A percentile compares a stretch with the other conserved stretches of the same genome.
phyloP scores from a whole-genome alignment of 2,329 filamentous ascomycete species.

The Plenodomus tracheiphilus region DNA sequence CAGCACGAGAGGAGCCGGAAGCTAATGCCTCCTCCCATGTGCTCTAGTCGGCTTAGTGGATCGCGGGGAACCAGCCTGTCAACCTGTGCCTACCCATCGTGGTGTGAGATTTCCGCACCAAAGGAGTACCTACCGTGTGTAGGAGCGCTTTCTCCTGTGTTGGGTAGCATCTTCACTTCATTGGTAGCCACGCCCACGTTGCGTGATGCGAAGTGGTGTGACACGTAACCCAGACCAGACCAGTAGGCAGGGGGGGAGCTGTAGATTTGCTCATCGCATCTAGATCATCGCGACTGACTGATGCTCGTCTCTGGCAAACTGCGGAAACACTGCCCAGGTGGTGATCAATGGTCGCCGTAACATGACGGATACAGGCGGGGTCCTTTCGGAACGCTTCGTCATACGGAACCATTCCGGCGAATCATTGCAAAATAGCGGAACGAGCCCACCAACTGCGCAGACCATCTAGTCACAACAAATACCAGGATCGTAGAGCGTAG shows the following conservation, averaged over 20 bases:
- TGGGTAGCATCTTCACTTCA: too few relatives aligned
- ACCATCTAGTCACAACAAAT: too few relatives aligned
- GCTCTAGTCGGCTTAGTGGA: constrained; percentile 12
- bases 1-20: constrained; percentile 10
- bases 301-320: background rate
- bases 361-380: constrained; percentile 1
- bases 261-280: background rate
- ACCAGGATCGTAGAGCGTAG: too few relatives aligned
- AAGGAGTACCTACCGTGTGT: constrained; percentile 21
- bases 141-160: background rate
- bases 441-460: too few relatives aligned
- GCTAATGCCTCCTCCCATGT: constrained; percentile 12
- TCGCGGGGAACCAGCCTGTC: constrained; percentile 20
- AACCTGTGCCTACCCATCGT: constrained; percentile 14
- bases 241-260: too few relatives aligned
- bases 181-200: background rate
- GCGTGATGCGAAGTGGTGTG: constrained; percentile 11
- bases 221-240: too few relatives aligned
- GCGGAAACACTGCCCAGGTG: background rate
- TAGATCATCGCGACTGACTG: constrained; percentile 2
- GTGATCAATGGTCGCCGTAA: constrained; percentile 7
- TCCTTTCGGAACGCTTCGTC: background rate
- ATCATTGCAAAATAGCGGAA: too few relatives aligned
- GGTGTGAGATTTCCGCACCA: constrained; percentile 29
- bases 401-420: constrained; percentile 4